Percentiles rank a stretch among this genome's conserved stretches.
These are phyloP conservation scores for Quercus wislizeni DNA, from an alignment of 306 rosid genomes.

Conservation along the genomic window DNA sequence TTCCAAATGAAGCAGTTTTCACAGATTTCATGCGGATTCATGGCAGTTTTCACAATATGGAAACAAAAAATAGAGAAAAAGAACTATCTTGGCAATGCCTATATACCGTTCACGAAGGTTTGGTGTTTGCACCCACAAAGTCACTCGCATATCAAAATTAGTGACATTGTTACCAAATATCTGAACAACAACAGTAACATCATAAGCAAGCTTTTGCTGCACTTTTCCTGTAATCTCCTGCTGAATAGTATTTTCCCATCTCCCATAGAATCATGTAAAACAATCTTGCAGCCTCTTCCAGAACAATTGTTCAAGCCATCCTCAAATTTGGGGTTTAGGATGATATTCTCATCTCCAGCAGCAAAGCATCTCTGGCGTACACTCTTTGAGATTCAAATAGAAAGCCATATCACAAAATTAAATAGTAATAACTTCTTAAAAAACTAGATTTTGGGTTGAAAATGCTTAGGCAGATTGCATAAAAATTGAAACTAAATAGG, in stretches of 20 bases:
- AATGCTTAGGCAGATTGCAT: neutral
- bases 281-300: conserved; percentile 92
- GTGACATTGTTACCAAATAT: conserved; percentile 77
- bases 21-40: neutral
- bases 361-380: conserved; percentile 23
- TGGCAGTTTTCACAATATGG: neutral
- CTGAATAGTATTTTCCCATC: conserved; percentile 76
- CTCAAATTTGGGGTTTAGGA: conserved; percentile 69
- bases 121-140: conserved; percentile 69
- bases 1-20: too few species aligned
- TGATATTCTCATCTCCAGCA: conserved; percentile 50
- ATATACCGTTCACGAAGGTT: conserved; percentile 77
- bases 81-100: conserved; percentile 74
- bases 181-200: conserved; percentile 64
- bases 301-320: conserved; percentile 83
- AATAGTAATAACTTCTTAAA: neutral
- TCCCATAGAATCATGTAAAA: conserved; percentile 63
- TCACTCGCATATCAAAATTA: conserved; percentile 62
- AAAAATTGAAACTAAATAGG: neutral
- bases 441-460: neutral
- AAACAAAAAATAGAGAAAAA: conserved; percentile 1
- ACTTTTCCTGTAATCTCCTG: conserved; percentile 83
- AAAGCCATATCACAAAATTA: conserved; percentile 12
- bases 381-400: conserved; percentile 30
- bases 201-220: conserved; percentile 79